phyloP scores from a whole-genome alignment of 75 land plant species.

The Picea sitchensis region DNA sequence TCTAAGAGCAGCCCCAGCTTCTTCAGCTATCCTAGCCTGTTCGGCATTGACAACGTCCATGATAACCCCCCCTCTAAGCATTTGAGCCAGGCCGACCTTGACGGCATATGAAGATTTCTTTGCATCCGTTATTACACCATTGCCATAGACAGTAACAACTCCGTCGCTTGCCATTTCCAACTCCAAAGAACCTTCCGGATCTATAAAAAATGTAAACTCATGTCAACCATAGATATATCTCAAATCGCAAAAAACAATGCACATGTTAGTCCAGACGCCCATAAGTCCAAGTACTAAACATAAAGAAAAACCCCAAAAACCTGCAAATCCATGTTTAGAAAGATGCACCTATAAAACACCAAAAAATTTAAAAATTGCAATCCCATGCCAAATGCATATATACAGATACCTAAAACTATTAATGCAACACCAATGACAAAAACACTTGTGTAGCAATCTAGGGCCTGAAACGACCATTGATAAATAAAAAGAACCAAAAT shows the following conservation, averaged over 20 bases:
- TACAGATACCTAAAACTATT: not conserved
- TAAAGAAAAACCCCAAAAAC: too few species aligned
- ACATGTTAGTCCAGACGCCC: too few species aligned
- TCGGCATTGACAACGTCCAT: constrained; percentile 80
- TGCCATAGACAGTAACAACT: constrained; percentile 70
- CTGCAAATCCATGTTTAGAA: too few species aligned
- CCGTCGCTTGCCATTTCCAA: constrained; percentile 50
- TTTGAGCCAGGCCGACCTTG: constrained; percentile 76
- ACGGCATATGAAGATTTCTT: constrained; percentile 66
- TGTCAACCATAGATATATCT: too few species aligned
- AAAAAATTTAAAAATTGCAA: not conserved
- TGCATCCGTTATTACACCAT: constrained; percentile 41
- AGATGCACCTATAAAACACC: too few species aligned
- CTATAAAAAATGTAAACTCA: not conserved
- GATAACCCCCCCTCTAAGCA: constrained; percentile 79
- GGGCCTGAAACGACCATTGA: not conserved
- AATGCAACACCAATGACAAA: not conserved
- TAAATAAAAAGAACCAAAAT: not conserved
- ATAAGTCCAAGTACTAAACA: too few species aligned
- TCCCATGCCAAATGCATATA: not conserved
- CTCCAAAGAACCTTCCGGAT: not conserved
- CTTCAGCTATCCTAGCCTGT: constrained; percentile 78
- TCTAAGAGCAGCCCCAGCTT: constrained; percentile 76
- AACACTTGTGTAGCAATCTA: not conserved
- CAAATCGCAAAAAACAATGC: too few species aligned